These are phyloP conservation scores for Trichoderma sp. DNA, from an alignment of 2,329 filamentous ascomycete genomes.

Conservation along the genomic window DNA sequence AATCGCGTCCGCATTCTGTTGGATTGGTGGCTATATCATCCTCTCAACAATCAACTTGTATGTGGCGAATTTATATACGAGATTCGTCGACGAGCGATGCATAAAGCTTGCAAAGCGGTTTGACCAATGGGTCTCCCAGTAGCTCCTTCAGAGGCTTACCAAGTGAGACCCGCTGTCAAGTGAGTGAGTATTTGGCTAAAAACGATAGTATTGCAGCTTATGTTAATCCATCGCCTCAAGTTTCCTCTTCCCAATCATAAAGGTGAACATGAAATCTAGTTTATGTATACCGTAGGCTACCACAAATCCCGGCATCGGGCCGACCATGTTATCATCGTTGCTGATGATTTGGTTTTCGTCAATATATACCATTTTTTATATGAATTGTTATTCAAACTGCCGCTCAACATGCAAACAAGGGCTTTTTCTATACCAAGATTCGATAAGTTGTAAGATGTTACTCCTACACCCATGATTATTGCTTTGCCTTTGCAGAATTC, in stretches of 20 bases:
- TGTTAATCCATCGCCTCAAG: no score
- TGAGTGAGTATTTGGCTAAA: no score
- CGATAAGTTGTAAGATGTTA: neutral
- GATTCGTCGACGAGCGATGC: constrained; percentile 13
- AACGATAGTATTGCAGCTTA: no score
- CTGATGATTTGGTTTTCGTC: neutral
- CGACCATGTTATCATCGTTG: neutral
- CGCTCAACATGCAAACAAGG: neutral
- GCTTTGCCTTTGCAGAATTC: neutral
- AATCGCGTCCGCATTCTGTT: neutral
- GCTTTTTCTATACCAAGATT: neutral
- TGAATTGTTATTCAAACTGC: neutral
- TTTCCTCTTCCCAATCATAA: no score
- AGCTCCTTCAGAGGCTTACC: no score
- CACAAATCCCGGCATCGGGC: neutral
- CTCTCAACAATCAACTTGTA: constrained; percentile 7
- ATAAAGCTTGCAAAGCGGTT: constrained; percentile 5
- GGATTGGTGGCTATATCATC: constrained; percentile 7
- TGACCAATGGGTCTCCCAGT: constrained; percentile 10
- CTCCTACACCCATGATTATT: neutral
- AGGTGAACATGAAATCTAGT: no score
- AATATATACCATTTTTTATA: neutral
- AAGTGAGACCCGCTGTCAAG: no score
- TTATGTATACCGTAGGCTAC: no score
- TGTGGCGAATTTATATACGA: neutral